phyloP scores from a whole-genome alignment of 352 stramenopile genomes.

The Globisporangium nunn region DNA sequence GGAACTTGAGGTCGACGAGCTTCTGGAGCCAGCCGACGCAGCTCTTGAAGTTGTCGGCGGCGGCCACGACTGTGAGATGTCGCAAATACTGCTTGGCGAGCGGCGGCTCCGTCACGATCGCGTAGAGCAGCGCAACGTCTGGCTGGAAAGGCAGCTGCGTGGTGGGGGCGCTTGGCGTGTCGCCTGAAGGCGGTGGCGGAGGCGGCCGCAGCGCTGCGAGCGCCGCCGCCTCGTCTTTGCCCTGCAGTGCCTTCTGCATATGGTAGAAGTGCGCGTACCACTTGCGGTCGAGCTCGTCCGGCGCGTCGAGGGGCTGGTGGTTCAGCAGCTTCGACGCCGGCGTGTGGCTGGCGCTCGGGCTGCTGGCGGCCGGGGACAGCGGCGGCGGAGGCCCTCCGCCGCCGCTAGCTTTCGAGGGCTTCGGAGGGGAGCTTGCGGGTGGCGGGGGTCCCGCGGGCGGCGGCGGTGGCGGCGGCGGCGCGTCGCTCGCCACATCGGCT shows the following conservation, averaged over 20 bases:
- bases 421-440: constrained; percentile 6
- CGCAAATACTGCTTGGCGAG: constrained; percentile 70
- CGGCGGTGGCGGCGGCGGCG: constrained; percentile 29
- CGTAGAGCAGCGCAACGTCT: constrained; percentile 74
- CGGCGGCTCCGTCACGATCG: constrained; percentile 59
- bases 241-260: constrained; percentile 76
- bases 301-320: constrained; percentile 58
- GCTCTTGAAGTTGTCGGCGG: constrained; percentile 64
- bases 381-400: constrained; percentile 11
- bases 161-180: not conserved
- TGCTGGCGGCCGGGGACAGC: constrained; percentile 15
- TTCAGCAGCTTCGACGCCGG: constrained; percentile 71
- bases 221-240: constrained; percentile 49
- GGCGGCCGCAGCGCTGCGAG: constrained; percentile 41
- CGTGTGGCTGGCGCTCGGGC: constrained; percentile 17
- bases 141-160: constrained; percentile 55
- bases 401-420: not conserved
- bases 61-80: constrained; percentile 56
- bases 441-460: constrained; percentile 17
- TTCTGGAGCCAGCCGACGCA: constrained; percentile 73
- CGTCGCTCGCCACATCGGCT: constrained; percentile 8
- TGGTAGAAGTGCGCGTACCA: constrained; percentile 85
- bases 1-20: constrained; percentile 78
- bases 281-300: constrained; percentile 79
- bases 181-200: constrained; percentile 17